Evolutionary conservation across 805 yeast genomes (phyloP), one percentile per base, ranked within the genome.

Genomic region (Monosporozyma yasuniensis): DNA sequence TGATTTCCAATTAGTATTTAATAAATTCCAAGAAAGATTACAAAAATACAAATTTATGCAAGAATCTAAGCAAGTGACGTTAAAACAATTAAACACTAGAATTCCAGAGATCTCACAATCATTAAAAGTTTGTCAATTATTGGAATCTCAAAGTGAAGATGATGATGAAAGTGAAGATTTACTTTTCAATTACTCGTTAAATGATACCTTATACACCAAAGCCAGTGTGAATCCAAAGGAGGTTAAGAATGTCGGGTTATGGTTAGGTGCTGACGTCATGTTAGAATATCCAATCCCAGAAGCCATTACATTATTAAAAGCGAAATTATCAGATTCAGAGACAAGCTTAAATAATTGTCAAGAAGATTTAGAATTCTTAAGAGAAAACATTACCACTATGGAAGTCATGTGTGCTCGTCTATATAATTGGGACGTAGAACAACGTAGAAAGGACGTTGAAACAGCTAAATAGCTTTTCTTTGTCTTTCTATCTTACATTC

Each of bases 231-330:
- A 80, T 23, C 22, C 22, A 5, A 72, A 79, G 5, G 74, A 81
- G 34, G 54, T 50, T 25, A 44, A 58, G 44, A 77, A 76, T 27
- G 98, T 93, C 1, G 81, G 81, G 55, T 72, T 93, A 45, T 93
- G 99, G 99, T 75, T 93, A n/a, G 99, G 99, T 10, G 99, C 99
- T 0, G 96, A 89, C 58, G 90, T 91, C 8, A 91, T 93, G 98
- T 74, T 93, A 61, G 98, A 93, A 64, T 93, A 91, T 61, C 90
- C 96, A 12, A 71, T 88, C 23, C 85, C 78, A 37, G 99, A 93
- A 65, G 99, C 99, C 2, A 76, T 81, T 45, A 82, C 74, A 34
- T 73, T 93, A 57, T 71, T 93, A 50, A 61, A 72, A 11, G 74
- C 74, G 37, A 80, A 91, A 64, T 74, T 90, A 53, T 65, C 66